Evolutionary conservation across 2,329 filamentous ascomycete genomes (phyloP).

Genomic region (Hymenoscyphus linearis): DNA sequence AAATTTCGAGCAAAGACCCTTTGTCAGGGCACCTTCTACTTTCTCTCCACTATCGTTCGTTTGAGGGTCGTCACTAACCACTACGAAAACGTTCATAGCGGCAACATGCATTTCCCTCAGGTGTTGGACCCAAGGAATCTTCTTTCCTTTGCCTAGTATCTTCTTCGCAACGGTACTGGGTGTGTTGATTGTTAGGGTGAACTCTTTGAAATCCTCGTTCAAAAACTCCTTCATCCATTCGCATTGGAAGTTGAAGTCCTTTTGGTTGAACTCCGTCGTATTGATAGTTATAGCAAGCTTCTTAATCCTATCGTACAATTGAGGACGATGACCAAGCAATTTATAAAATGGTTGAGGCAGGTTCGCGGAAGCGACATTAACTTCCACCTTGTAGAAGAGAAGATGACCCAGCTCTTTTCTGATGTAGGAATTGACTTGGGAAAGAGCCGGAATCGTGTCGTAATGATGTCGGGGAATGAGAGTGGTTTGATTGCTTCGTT

Average conservation of each 20-base stretch:
- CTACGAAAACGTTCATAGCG: background rate
- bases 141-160: background rate
- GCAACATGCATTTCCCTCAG: background rate
- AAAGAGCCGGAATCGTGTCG: background rate
- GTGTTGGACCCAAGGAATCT: background rate
- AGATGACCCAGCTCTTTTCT: background rate
- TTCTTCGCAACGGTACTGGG: background rate
- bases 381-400: background rate
- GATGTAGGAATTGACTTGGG: background rate
- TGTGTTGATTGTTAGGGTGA: background rate
- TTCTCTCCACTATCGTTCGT: background rate
- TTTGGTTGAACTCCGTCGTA: background rate
- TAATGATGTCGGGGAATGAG: background rate
- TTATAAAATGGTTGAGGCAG: background rate
- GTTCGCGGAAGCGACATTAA: background rate
- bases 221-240: background rate
- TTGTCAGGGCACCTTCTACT: background rate
- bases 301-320: background rate
- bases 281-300: background rate
- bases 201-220: background rate
- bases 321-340: background rate
- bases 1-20: background rate
- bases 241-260: background rate
- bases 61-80: background rate
- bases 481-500: background rate